A percentile compares a stretch with the other conserved stretches of the same genome.
These are phyloP conservation scores for Clavariopsis aquatica DNA, from an alignment of 495 filamentous ascomycete genomes.

Conservation along the genomic window DNA sequence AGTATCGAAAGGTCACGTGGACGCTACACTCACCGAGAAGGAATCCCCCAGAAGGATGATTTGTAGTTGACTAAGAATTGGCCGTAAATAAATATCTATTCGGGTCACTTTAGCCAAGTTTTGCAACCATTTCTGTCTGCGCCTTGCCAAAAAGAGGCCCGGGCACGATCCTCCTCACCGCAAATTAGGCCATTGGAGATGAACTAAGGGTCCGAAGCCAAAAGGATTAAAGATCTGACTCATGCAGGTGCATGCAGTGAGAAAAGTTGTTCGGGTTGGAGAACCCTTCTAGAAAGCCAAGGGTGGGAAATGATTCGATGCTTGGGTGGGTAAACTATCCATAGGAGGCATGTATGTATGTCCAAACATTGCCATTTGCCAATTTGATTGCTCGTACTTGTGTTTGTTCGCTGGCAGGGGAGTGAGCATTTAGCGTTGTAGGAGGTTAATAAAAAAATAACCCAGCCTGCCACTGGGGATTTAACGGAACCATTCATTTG, in stretches of 20 bases:
- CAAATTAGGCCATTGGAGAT: not conserved
- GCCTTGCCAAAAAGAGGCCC: not conserved
- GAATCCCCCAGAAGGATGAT: not conserved
- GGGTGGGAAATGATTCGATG: not conserved
- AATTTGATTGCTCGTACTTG: not conserved
- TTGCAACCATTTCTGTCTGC: not conserved
- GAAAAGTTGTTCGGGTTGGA: not conserved
- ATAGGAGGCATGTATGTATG: too few species aligned
- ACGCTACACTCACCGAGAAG: not conserved
- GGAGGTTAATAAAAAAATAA: not conserved
- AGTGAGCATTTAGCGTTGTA: not conserved
- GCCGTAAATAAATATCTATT: not conserved
- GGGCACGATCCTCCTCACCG: not conserved
- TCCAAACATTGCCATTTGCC: not conserved
- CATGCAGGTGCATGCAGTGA: constrained; percentile 25
- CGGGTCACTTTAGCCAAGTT: not conserved
- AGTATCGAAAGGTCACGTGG: not conserved
- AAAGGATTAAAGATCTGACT: constrained; percentile 24
- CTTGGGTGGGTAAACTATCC: not conserved
- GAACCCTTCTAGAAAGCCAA: constrained; percentile 10
- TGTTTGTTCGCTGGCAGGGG: not conserved
- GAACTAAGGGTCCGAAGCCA: not conserved
- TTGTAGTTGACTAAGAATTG: not conserved
- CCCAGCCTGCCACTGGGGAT: not conserved
- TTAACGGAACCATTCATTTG: not conserved